A percentile compares a stretch with the other conserved stretches of the same genome.
These are phyloP conservation scores for Ogataea nitratoaversa DNA, from an alignment of 805 yeast species.

Conservation along the genomic window DNA sequence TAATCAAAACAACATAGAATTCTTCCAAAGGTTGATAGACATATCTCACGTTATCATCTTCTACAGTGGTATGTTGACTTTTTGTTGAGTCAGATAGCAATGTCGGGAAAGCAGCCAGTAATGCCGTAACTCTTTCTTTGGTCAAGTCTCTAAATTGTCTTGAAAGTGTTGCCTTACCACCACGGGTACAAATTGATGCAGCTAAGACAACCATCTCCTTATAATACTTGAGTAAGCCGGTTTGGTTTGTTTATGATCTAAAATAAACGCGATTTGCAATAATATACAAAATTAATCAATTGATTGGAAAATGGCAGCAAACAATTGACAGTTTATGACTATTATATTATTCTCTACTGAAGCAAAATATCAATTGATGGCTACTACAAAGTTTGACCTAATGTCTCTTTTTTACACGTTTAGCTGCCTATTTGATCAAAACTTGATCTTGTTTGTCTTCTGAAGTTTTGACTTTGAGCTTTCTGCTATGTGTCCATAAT, in stretches of 20 bases:
- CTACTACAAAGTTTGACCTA: too few species aligned
- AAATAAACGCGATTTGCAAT: too few species aligned
- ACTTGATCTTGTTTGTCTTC: too few species aligned
- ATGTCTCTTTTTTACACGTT: too few species aligned
- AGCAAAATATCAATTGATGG: too few species aligned
- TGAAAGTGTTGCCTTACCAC: slow-evolving; percentile 87
- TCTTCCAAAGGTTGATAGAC: slow-evolving; percentile 96
- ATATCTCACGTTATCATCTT: slow-evolving; percentile 86
- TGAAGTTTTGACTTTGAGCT: too few species aligned
- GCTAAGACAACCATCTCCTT: slow-evolving; percentile 74
- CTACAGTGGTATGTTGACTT: slow-evolving; percentile 89
- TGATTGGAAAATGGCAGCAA: too few species aligned
- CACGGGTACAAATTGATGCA: slow-evolving; percentile 89
- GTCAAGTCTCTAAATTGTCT: slow-evolving; percentile 87
- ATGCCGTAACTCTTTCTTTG: slow-evolving; percentile 79
- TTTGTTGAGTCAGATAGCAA: slow-evolving; percentile 62
- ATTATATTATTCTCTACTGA: too few species aligned
- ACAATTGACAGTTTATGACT: too few species aligned
- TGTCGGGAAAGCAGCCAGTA: slow-evolving; percentile 81
- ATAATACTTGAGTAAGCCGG: background rate
- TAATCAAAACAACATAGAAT: slow-evolving; percentile 82
- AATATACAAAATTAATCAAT: too few species aligned
- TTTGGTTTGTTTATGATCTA: background rate
- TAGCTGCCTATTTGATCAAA: too few species aligned
- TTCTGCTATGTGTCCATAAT: too few species aligned